Evolutionary conservation across 352 stramenopile species (phyloP), one percentile per base, ranked within the genome.

Genomic region (Pythium guiyangense): DNA sequence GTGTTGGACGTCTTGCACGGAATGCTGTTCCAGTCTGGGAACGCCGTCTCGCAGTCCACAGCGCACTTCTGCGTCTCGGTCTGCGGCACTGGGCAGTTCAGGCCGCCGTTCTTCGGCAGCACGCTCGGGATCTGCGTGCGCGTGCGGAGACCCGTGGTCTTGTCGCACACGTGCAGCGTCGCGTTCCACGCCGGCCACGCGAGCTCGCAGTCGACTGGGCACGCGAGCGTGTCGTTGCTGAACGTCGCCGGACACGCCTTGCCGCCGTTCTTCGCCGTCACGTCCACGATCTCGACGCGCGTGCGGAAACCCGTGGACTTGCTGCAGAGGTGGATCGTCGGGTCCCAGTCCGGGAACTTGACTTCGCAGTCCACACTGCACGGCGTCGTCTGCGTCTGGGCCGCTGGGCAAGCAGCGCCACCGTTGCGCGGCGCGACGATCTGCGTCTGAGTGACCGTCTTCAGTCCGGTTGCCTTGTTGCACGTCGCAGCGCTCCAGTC

Each of bases 191-290:
- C n/a, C 2, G 62, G 60, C 70, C 70, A 83, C 1, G 27, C 46
- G 63, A 78, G 66, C 46, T 73, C 61, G 18, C 73, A 83, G 57
- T 83, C 70, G n/a, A 86, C 66, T 1, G 71, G 48, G 4, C 78
- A 66, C 6, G 50, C 49, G 6, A 79, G 35, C 2, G 22, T 22
- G 2, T 55, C 52, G 17, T 72, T 83, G 5, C 29, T 46, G 0
- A 49, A 25, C 3, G 29, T 34, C 29, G 29, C 6, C 29, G 29
- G 29, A 6, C 29, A 34, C 29, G 29, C 29, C 29, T 6, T 34
- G 29, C 76, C 76, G 10, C 62, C 59, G 60, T 75, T 83, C 43
- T 66, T 62, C 0, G 73, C 55, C 46, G 58, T 29, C 0, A 58
- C 69, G 0, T 52, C 51, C 37, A 86, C 61, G 0, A 57, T 68